Conservation (phyloP, 345 rosid genomes). For the Populus davidiana region DNA sequence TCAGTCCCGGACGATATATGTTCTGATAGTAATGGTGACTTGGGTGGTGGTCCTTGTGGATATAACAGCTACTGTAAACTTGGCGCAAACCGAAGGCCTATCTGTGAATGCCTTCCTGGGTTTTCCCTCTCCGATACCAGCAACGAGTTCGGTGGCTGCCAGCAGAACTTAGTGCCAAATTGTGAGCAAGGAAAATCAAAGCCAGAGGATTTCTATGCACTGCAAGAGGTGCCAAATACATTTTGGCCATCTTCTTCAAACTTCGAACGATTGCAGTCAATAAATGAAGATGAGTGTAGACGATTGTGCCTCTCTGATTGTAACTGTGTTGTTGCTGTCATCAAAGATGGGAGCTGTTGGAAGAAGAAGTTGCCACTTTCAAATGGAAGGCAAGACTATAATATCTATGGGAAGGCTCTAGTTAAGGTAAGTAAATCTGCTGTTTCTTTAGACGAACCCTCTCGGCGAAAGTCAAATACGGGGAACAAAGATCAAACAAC, state of each 20-base stretch:
- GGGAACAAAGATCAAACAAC: background rate
- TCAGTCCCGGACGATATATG: conserved; percentile 16
- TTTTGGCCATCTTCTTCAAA: conserved; percentile 5
- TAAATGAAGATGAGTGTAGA: conserved; percentile 16
- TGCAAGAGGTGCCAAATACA: background rate
- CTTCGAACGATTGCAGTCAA: conserved; percentile 8
- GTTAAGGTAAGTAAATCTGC: conserved; percentile 17
- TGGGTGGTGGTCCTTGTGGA: conserved; percentile 25
- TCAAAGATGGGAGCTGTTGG: background rate
- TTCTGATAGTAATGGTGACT: background rate
- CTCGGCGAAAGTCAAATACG: background rate
- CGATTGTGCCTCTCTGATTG: conserved; percentile 23
- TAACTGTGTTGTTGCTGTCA: conserved; percentile 18
- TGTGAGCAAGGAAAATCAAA: conserved; percentile 18
- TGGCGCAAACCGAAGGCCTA: conserved; percentile 6
- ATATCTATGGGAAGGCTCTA: background rate
- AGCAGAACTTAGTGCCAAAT: conserved; percentile 7
- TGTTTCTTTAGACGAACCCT: background rate
- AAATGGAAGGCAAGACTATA: conserved; percentile 4
- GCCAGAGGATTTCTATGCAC: conserved; percentile 18
- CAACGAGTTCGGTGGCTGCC: conserved; percentile 11
- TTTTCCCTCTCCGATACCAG: conserved; percentile 14
- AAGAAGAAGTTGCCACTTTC: conserved; percentile 28
- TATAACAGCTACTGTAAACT: conserved; percentile 25
- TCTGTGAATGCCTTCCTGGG: conserved; percentile 23